phyloP scores from a whole-genome alignment of 2,329 filamentous ascomycete species.

The Gnomoniopsis smithogilvyi region DNA sequence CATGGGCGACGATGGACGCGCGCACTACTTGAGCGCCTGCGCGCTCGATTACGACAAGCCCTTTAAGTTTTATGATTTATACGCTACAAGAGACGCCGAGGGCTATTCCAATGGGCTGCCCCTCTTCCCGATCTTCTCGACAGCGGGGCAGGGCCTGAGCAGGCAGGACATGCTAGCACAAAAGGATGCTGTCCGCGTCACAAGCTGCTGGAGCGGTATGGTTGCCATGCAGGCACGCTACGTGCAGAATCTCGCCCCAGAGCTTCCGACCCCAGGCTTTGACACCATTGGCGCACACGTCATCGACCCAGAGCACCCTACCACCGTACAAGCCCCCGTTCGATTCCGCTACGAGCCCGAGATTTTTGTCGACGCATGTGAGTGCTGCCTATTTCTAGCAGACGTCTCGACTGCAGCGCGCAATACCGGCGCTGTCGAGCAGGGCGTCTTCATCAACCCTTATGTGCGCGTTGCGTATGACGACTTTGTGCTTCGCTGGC shows the following conservation, averaged over 20 bases:
- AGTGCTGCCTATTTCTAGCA: constrained; percentile 59
- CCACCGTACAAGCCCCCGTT: constrained; percentile 35
- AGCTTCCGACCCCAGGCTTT: constrained; percentile 31
- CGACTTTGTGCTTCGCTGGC: constrained; percentile 51
- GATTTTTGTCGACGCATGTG: constrained; percentile 60
- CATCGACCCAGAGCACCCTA: constrained; percentile 31
- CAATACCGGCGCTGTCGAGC: constrained; percentile 36
- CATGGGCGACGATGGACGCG: constrained; percentile 43
- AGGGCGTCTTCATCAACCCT: constrained; percentile 71
- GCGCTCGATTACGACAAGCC: constrained; percentile 68
- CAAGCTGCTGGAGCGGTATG: constrained; percentile 72
- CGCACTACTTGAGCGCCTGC: constrained; percentile 65
- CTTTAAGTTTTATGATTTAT: constrained; percentile 70
- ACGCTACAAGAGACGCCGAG: constrained; percentile 65
- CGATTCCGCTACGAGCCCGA: constrained; percentile 58
- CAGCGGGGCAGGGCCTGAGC: constrained; percentile 47
- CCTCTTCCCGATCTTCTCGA: constrained; percentile 66
- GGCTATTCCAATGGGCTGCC: constrained; percentile 62
- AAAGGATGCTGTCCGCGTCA: constrained; percentile 64
- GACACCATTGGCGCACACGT: constrained; percentile 31
- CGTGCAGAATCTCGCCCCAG: constrained; percentile 43
- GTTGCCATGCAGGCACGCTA: constrained; percentile 61
- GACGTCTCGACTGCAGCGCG: constrained; percentile 40
- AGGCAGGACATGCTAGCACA: constrained; percentile 61
- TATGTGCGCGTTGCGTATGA: constrained; percentile 71